phyloP scores from a whole-genome alignment of 2,329 filamentous ascomycete species.

The Alternaria sp. region DNA sequence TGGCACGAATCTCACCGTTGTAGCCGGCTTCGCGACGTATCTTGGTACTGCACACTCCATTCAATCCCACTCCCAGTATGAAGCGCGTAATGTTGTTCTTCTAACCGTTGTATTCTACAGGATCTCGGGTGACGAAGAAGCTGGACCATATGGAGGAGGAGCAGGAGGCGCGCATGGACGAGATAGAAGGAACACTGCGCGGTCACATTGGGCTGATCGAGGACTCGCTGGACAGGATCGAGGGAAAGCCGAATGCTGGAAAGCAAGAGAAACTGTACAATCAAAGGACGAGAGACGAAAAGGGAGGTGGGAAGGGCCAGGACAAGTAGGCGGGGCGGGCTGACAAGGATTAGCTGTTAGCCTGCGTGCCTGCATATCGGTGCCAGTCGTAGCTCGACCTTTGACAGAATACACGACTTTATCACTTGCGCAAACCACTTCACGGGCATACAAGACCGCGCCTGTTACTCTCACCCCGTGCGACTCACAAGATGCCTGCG shows the following conservation, averaged over 20 bases:
- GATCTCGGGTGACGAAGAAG: constrained; percentile 14
- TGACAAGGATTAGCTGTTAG: constrained; percentile 19
- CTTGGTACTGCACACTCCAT: background rate
- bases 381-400: background rate
- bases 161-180: constrained; percentile 55
- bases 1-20: constrained; percentile 12
- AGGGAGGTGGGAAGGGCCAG: background rate
- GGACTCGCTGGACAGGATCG: constrained; percentile 52
- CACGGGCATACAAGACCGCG: background rate
- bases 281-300: constrained; percentile 10
- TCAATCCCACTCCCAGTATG: background rate
- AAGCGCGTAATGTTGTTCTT: background rate
- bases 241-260: constrained; percentile 46
- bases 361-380: background rate
- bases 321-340: constrained; percentile 2
- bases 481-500: constrained; percentile 55
- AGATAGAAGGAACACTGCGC: constrained; percentile 55
- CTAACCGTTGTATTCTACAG: background rate
- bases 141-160: constrained; percentile 53
- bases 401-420: background rate
- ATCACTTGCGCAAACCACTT: background rate
- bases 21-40: constrained; percentile 10
- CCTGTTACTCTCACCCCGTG: background rate
- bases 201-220: constrained; percentile 57
- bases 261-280: constrained; percentile 46